phyloP scores from a whole-genome alignment of 805 yeast genomes.

The Kuraishia floccosa region DNA sequence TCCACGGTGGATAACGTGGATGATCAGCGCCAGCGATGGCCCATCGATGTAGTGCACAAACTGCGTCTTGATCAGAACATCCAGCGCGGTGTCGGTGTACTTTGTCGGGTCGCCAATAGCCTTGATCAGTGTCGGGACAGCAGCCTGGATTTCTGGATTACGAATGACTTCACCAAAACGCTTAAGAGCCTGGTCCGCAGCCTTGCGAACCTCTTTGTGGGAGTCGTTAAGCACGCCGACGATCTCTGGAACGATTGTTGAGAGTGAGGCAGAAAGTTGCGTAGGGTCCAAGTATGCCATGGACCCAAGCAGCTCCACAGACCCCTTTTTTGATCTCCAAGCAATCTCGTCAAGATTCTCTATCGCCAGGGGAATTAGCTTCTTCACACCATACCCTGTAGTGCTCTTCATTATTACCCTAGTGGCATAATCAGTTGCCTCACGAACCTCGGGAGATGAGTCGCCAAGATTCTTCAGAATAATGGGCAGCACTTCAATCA shows the following conservation, averaged over 20 bases:
- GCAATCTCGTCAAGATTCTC: slow-evolving; percentile 77
- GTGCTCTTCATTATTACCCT: slow-evolving; percentile 82
- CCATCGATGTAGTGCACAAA: slow-evolving; percentile 98
- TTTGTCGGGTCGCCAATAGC: slow-evolving; percentile 97
- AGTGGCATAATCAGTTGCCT: slow-evolving; percentile 81
- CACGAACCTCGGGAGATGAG: slow-evolving; percentile 72
- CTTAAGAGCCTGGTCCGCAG: slow-evolving; percentile 83
- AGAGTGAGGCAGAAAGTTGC: slow-evolving; percentile 80
- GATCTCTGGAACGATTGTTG: slow-evolving; percentile 90
- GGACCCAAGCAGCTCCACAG: slow-evolving; percentile 90
- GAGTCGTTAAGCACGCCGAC: slow-evolving; percentile 91
- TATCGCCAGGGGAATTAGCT: slow-evolving; percentile 84
- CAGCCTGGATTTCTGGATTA: slow-evolving; percentile 90
- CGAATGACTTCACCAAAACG: slow-evolving; percentile 94
- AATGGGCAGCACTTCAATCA: slow-evolving; percentile 76
- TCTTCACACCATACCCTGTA: slow-evolving; percentile 85
- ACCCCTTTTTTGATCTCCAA: slow-evolving; percentile 96
- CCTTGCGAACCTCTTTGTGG: slow-evolving; percentile 92
- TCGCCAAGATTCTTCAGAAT: slow-evolving; percentile 81
- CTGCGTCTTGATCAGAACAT: slow-evolving; percentile 77
- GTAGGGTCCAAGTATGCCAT: slow-evolving; percentile 97
- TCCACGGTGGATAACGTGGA: slow-evolving; percentile 93
- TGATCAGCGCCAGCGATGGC: slow-evolving; percentile 90
- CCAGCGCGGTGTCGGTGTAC: slow-evolving; percentile 79
- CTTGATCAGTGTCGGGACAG: slow-evolving; percentile 76